Conservation (phyloP, 169 alveolate species). For the Plasmodium gonderi region DNA sequence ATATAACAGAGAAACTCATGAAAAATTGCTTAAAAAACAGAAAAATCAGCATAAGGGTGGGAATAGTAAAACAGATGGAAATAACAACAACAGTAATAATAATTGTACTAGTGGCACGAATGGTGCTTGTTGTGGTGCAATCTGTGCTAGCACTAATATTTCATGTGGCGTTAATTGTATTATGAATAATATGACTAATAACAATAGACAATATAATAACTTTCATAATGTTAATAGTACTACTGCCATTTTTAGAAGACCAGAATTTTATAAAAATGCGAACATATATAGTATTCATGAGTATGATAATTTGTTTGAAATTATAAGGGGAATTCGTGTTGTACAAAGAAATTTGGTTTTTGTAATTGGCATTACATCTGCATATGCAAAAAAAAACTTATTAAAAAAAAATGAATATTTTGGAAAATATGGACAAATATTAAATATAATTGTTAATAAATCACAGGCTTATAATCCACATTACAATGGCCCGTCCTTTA, state of each 20-base stretch:
- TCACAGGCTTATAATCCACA: conserved; percentile 89
- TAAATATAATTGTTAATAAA: conserved; percentile 87
- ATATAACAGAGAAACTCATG: conserved; percentile 76
- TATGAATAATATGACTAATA: too few species aligned
- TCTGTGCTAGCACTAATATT: neutral
- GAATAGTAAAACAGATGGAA: conserved; percentile 11
- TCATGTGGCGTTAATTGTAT: too few species aligned
- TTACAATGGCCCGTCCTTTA: conserved; percentile 90
- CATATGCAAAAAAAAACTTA: conserved; percentile 88
- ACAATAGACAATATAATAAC: neutral
- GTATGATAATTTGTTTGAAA: conserved; percentile 27
- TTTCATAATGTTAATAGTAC: neutral
- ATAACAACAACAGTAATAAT: neutral
- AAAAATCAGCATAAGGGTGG: conserved; percentile 43
- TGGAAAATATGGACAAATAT: conserved; percentile 92
- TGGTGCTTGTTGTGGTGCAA: too few species aligned
- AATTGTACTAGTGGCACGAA: neutral
- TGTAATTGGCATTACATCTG: conserved; percentile 90
- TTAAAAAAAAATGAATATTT: conserved; percentile 88
- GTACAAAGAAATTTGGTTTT: conserved; percentile 91
- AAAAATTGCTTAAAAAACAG: conserved; percentile 36
- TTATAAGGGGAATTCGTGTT: conserved; percentile 89
- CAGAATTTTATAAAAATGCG: conserved; percentile 48
- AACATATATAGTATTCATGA: conserved; percentile 66
- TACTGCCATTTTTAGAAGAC: conserved; percentile 1